Conservation (phyloP, 306 rosid species). For the Pyrus betulifolia region DNA sequence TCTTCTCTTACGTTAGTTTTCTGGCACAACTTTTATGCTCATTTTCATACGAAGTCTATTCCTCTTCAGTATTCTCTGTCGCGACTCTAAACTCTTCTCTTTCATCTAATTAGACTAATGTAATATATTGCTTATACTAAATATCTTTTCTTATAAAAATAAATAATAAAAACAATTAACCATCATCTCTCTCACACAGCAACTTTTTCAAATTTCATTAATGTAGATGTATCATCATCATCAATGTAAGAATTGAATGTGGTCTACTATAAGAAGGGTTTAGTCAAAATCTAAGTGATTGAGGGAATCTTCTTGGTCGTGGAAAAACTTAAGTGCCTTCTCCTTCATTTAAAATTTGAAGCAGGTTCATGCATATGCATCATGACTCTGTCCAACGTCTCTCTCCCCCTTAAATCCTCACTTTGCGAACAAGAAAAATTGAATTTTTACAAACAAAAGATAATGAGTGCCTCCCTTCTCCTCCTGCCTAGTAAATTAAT, state of each 20-base stretch:
- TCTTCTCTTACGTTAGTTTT: too few species aligned
- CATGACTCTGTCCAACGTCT: background rate
- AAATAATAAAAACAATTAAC: background rate
- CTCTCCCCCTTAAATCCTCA: background rate
- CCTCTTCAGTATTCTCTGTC: too few species aligned
- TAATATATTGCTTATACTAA: too few species aligned
- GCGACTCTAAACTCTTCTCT: too few species aligned
- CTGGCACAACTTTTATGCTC: too few species aligned
- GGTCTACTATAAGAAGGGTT: background rate
- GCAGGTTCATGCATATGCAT: background rate
- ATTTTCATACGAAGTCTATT: too few species aligned
- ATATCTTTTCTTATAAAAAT: too few species aligned
- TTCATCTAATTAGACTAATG: too few species aligned
- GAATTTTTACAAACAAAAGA: background rate
- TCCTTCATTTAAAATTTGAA: background rate
- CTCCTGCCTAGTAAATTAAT: background rate
- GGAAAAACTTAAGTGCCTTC: background rate
- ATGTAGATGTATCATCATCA: background rate
- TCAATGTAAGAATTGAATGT: background rate
- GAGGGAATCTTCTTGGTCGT: background rate
- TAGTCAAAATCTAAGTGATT: background rate
- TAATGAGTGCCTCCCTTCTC: background rate
- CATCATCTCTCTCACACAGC: background rate
- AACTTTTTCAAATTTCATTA: background rate
- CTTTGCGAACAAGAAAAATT: background rate